Evolutionary conservation across 306 rosid genomes (phyloP).

Genomic region (Vachellia pachyceras): DNA sequence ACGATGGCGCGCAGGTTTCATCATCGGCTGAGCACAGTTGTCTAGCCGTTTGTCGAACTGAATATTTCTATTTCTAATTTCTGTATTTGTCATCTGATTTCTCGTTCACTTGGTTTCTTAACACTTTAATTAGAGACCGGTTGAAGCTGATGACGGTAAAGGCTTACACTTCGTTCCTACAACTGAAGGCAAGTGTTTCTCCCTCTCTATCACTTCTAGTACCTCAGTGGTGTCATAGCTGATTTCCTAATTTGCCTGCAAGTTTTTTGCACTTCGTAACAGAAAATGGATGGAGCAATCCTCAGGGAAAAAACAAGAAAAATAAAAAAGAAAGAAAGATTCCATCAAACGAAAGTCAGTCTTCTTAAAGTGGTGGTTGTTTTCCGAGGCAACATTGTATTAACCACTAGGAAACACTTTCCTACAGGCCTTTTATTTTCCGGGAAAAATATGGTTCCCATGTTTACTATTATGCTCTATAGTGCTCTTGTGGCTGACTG

Average conservation of each 20-base stretch:
- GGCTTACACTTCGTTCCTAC: constrained; percentile 35
- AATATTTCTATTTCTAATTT: background rate
- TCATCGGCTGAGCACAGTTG: constrained; percentile 37
- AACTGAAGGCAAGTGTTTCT: constrained; percentile 53
- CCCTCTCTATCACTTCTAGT: background rate
- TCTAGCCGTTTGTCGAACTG: background rate
- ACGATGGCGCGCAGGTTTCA: constrained; percentile 47
- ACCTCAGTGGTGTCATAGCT: background rate
- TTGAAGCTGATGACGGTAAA: constrained; percentile 39
- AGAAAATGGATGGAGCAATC: background rate
- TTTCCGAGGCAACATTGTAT: background rate
- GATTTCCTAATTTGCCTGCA: too few relatives aligned
- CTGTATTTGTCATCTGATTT: background rate
- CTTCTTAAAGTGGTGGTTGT: background rate
- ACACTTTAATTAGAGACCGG: constrained; percentile 45
- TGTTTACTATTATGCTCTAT: background rate
- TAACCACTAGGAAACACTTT: background rate
- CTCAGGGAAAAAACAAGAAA: background rate
- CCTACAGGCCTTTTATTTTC: background rate
- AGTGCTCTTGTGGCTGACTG: background rate
- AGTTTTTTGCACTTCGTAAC: background rate
- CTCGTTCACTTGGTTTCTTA: background rate
- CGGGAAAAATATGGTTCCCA: background rate
- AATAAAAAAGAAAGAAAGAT: background rate
- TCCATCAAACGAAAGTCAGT: background rate